Base-by-base conservation (phyloP, 768 basidiomycete species). In the Amanita fuliginea region DNA sequence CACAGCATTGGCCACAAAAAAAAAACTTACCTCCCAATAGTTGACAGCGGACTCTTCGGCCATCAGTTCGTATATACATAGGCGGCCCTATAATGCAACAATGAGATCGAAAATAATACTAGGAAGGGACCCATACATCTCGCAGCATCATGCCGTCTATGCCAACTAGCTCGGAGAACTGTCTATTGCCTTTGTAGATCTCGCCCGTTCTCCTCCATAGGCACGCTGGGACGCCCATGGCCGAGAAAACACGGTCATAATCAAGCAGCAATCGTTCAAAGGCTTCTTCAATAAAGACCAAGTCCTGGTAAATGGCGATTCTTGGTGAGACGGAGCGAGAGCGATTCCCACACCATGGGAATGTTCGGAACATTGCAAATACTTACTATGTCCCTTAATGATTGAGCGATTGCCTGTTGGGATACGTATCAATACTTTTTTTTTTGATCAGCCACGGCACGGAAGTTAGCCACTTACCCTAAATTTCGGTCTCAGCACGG, bases 11-110 rank as follows among this genome's bases (percentile, higher is more conserved):
- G 54, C 22, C n/a, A n/a, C n/a, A n/a, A n/a, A n/a, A n/a, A 16
- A 30, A 21, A 24, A 32, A 51, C 58, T 19, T 36, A 86, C 91
- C 81, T 98, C 94, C 91, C 92, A 97, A 59, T 96, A 97, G 62
- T 94, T 92, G 36, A 96, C 93, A 2, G 93, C 92, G 1, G 83
- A 86, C 61, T 95, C 93, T 64, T 99, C 95, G 0, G 93, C 86
- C 94, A 99, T 96, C 42, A 98, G 77, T 64, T 98, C 95, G 66
- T 96, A 98, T 50, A 99, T 96, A 59, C 93, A 95, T 19, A 96
- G 66, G 33, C 90, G 84, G 3, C 95, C 95, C 74, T 90, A 60
- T 11, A 3, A 55, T 39, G 32, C 26, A 24, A n/a, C n/a, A n/a
- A 33, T 36, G 22, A 50, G 49, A 11, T 18, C 13, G 5, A 39